Base-by-base conservation (phyloP, 108 stramenopile genomes). In the Cyclotella atomus region DNA sequence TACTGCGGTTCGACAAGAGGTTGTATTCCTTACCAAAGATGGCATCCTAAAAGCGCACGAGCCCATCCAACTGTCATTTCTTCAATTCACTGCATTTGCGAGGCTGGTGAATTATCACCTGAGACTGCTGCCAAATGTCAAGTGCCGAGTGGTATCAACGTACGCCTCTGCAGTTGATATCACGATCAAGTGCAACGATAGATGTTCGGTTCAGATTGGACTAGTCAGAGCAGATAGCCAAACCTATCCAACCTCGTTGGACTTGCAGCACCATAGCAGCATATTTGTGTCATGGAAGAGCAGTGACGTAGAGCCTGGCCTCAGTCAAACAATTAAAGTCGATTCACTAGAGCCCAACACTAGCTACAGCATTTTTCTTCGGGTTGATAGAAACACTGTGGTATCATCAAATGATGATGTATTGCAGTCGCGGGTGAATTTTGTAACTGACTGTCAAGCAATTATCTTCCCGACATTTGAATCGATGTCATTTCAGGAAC, bases 331-430 rank as follows among this genome's bases (percentile, higher is more conserved):
- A 7, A 21, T 68, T 5, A 36, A 53, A 50, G 20, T 68, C 8
- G 66, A 68, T 53, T 52, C 35, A 54, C 25, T 68, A 15, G 35
- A 34, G 20, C 35, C 50, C 23, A 53, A 68, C 33, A 53, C 66
- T 14, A 2, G 10, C 3, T 68, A 68, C 34, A 19, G 29, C 1
- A 50, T 54, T 12, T 68, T 35, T 36, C 33, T 53, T 50, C 50
- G 49, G 20, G 66, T 68, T 6, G 66, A 50, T 34, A 3, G 66
- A 17, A 5, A 16, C 2, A 24, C 20, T 5, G 35, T 68, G 5
- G 52, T 24, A 20, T 68, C 66, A 2, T 36, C 66, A 4, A 35
- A 68, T 36, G 32, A 14, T 20, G 34, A 68, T 19, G 50, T 68
- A 1, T 52, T 54, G n/a, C 28, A 68, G 20, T 68, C 66, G 14